These are phyloP conservation scores for Ceriops zippeliana DNA, from an alignment of 345 rosid genomes.

Conservation along the genomic window DNA sequence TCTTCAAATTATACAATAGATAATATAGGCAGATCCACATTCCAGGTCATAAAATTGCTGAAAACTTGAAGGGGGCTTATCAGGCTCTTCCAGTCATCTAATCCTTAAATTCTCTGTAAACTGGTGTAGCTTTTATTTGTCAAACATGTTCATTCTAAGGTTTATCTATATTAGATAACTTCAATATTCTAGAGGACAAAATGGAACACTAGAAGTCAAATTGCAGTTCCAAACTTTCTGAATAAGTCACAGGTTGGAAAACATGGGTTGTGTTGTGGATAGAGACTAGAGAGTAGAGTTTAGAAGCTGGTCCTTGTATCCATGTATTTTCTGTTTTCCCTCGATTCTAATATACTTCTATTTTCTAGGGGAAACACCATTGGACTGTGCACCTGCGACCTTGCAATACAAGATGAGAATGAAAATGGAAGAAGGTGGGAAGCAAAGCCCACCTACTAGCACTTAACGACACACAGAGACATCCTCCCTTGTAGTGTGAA, in stretches of 20 bases:
- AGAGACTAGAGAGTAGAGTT: no score
- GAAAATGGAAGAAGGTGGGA: conserved; percentile 48
- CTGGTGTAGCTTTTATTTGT: not conserved
- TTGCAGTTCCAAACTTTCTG: no score
- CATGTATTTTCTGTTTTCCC: no score
- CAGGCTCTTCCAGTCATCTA: not conserved
- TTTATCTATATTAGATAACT: no score
- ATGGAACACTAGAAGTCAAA: no score
- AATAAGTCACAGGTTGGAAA: no score
- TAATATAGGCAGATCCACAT: no score
- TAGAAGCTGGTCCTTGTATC: no score
- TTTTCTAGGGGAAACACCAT: conserved; percentile 73
- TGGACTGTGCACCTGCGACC: conserved; percentile 92
- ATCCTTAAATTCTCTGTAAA: not conserved
- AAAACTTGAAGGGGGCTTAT: not conserved
- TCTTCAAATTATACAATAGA: no score
- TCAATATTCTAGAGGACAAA: no score
- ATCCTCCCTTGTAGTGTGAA: not conserved
- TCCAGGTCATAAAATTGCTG: not conserved
- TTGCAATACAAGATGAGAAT: conserved; percentile 78
- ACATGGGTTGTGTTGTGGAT: no score
- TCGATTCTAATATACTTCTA: not conserved
- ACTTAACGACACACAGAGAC: not conserved
- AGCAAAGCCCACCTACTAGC: conserved; percentile 13
- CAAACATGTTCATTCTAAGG: no score